A percentile compares a stretch with the other conserved stretches of the same genome.
Conservation (phyloP, 208 protist genomes). For the Lotmaria passim region DNA sequence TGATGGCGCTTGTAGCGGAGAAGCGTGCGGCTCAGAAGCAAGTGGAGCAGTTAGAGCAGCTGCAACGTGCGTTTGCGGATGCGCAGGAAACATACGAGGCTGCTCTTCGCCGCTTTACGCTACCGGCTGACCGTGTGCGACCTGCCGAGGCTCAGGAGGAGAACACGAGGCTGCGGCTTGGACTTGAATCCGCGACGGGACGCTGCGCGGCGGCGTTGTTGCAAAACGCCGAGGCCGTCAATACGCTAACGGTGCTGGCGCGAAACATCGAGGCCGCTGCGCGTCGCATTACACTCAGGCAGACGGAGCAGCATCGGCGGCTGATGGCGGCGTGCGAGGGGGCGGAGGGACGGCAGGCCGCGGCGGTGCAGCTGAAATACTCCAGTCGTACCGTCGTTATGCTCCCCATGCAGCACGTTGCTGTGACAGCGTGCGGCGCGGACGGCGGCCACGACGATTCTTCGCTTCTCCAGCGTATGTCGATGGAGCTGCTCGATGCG, state of each 20-base stretch:
- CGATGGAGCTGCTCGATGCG: constrained; percentile 3
- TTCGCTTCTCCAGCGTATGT: no score
- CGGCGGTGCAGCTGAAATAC: constrained; percentile 9
- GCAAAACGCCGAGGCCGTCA: background rate
- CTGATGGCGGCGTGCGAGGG: background rate
- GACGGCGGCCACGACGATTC: background rate
- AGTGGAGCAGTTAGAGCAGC: background rate
- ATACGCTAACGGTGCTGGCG: background rate
- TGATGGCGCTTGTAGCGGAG: constrained; percentile 7
- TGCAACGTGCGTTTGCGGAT: background rate
- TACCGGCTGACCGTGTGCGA: background rate
- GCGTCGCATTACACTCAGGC: background rate
- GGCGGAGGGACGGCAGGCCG: background rate
- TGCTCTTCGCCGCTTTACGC: background rate
- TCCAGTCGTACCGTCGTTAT: background rate
- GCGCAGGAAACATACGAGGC: background rate
- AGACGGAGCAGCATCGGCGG: background rate
- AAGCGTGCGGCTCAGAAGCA: background rate
- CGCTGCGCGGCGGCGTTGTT: constrained; percentile 12
- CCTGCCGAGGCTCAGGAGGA: constrained; percentile 10
- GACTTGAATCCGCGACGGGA: constrained; percentile 6
- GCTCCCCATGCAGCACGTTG: no score
- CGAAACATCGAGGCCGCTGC: background rate
- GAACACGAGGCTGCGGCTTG: background rate
- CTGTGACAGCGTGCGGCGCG: background rate